Conservation (phyloP, 2,329 filamentous ascomycete species). For the Apiospora pterosperma region DNA sequence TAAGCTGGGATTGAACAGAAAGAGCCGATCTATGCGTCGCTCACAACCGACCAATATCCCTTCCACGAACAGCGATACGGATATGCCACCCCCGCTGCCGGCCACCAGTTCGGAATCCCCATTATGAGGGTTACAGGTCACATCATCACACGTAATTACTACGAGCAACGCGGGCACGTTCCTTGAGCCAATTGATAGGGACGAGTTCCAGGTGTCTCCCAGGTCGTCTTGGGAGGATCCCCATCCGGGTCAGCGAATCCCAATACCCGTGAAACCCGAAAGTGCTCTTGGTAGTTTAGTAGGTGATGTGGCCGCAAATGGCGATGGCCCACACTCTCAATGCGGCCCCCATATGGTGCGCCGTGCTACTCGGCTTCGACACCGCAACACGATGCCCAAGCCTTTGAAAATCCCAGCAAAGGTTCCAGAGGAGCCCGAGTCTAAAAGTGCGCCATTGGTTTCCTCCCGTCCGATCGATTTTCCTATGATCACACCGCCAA, state of each 20-base stretch:
- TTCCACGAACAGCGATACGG: conserved; percentile 32
- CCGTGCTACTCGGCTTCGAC: conserved; percentile 19
- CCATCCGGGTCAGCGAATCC: conserved; percentile 41
- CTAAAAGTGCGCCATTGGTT: conserved; percentile 16
- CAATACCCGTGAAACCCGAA: conserved; percentile 24
- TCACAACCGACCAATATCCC: conserved; percentile 42
- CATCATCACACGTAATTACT: conserved; percentile 43
- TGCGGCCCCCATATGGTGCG: conserved; percentile 19
- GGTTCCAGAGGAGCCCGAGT: conserved; percentile 20
- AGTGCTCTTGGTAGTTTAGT: conserved; percentile 27
- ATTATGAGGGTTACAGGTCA: conserved; percentile 59
- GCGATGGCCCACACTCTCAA: conserved; percentile 22
- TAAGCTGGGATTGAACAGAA: conserved; percentile 56
- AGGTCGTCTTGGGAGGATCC: conserved; percentile 39
- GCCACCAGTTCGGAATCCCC: conserved; percentile 17
- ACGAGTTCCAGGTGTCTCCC: conserved; percentile 15
- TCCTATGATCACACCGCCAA: conserved; percentile 8
- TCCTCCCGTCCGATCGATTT: conserved; percentile 13
- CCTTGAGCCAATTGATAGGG: conserved; percentile 17
- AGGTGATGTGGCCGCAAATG: conserved; percentile 49
- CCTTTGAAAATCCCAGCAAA: conserved; percentile 28
- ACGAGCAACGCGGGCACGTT: conserved; percentile 21
- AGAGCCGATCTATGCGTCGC: conserved; percentile 43
- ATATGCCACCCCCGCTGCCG: conserved; percentile 18
- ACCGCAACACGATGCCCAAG: conserved; percentile 22